Percentiles rank a stretch among this genome's conserved stretches.
Evolutionary conservation across 495 filamentous ascomycete species (phyloP).

Genomic region (Letharia columbiana): DNA sequence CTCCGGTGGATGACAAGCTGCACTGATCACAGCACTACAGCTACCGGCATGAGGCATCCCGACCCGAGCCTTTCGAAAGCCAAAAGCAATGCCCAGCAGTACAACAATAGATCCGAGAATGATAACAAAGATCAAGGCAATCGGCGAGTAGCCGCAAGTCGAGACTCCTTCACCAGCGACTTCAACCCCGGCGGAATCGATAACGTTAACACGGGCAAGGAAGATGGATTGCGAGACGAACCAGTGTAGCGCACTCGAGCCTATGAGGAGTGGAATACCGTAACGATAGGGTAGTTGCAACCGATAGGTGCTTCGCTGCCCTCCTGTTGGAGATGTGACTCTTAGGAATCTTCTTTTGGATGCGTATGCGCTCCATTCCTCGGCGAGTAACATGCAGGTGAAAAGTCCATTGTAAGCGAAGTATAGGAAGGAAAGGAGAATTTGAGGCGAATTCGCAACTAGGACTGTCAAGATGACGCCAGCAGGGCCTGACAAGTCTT

Average conservation of each 20-base stretch:
- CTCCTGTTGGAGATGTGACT: slow-evolving; percentile 36
- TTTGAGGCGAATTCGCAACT: slow-evolving; percentile 38
- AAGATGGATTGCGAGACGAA: slow-evolving; percentile 34
- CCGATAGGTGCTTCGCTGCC: slow-evolving; percentile 37
- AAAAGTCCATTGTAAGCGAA: slow-evolving; percentile 33
- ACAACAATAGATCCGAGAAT: slow-evolving; percentile 26
- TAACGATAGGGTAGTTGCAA: slow-evolving; percentile 41
- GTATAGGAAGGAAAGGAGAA: slow-evolving; percentile 38
- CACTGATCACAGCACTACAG: too few species aligned
- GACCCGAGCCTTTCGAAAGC: not conserved
- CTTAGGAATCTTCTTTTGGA: slow-evolving; percentile 33
- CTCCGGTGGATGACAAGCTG: too few species aligned
- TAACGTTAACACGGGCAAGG: slow-evolving; percentile 27
- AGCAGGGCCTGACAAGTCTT: not conserved
- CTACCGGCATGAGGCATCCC: too few species aligned
- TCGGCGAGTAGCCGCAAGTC: slow-evolving; percentile 30
- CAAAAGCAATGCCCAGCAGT: slow-evolving; percentile 20
- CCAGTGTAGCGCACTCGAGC: slow-evolving; percentile 34
- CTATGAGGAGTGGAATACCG: slow-evolving; percentile 31
- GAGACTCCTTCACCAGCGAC: slow-evolving; percentile 18
- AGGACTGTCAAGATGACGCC: slow-evolving; percentile 27
- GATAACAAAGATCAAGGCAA: slow-evolving; percentile 28
- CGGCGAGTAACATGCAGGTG: slow-evolving; percentile 34
- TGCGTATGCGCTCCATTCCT: slow-evolving; percentile 32
- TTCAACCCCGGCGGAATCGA: slow-evolving; percentile 9